Conservation (phyloP, 83 land plant genomes). For the Picea mariana region DNA sequence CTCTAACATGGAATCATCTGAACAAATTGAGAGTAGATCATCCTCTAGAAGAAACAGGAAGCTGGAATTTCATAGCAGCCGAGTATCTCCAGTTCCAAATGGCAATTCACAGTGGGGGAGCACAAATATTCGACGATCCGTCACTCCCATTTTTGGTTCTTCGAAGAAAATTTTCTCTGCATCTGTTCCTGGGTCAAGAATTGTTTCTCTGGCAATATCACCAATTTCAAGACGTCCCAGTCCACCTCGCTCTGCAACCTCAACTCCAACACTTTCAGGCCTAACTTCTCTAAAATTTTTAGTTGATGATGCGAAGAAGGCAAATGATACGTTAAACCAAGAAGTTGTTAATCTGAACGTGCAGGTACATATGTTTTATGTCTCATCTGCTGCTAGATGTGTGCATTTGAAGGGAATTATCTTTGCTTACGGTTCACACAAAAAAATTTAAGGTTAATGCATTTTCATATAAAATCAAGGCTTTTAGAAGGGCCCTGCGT, state of each 20-base stretch:
- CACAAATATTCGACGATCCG: conserved; percentile 19
- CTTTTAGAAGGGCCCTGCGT: too few species aligned
- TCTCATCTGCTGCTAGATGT: neutral
- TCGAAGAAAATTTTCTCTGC: conserved; percentile 42
- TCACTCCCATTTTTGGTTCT: conserved; percentile 21
- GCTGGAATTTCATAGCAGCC: conserved; percentile 26
- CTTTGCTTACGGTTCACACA: too few species aligned
- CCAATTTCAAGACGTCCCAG: conserved; percentile 56
- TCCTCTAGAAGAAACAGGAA: conserved; percentile 18
- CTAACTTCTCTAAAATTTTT: conserved; percentile 38
- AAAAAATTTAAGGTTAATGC: too few species aligned
- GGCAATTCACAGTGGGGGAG: conserved; percentile 26
- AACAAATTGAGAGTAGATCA: conserved; percentile 23
- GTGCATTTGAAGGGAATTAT: too few species aligned
- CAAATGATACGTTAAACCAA: conserved; percentile 52
- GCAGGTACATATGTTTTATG: conserved; percentile 47
- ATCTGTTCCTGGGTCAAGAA: conserved; percentile 56
- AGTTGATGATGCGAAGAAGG: conserved; percentile 38
- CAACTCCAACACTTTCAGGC: conserved; percentile 27
- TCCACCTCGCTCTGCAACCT: conserved; percentile 49
- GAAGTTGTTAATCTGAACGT: conserved; percentile 59
- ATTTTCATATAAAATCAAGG: too few species aligned
- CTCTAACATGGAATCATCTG: conserved; percentile 40
- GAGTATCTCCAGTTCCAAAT: conserved; percentile 22
- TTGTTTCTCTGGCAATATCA: conserved; percentile 56